phyloP scores from a whole-genome alignment of 2,329 filamentous ascomycete genomes.

The Helminthosporium solani region DNA sequence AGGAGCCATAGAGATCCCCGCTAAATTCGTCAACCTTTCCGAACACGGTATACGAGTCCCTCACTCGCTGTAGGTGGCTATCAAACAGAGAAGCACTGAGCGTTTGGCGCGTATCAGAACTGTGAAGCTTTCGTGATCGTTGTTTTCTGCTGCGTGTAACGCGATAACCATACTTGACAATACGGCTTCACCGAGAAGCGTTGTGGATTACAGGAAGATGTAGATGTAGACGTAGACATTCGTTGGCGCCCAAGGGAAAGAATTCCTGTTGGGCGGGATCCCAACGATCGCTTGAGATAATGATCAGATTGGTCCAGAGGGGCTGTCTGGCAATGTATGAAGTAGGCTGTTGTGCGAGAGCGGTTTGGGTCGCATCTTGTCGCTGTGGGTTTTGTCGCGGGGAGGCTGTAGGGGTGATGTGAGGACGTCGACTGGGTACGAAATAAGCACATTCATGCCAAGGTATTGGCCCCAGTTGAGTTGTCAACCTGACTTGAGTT shows the following conservation, averaged over 20 bases:
- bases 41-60: conserved; percentile 35
- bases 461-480: no score
- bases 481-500: no score
- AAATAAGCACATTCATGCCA: no score
- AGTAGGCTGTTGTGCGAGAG: not conserved
- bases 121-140: conserved; percentile 7
- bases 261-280: conserved; percentile 1
- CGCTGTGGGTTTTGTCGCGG: not conserved
- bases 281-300: conserved; percentile 4
- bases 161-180: not conserved
- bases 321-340: no score
- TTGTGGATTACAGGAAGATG: not conserved
- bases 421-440: not conserved
- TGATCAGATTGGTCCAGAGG: no score
- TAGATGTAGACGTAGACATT: conserved; percentile 1
- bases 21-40: conserved; percentile 30
- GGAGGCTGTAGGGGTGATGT: not conserved
- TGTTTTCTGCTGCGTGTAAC: conserved; percentile 3
- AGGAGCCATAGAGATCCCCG: conserved; percentile 23
- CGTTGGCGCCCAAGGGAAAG: conserved; percentile 8
- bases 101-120: not conserved
- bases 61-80: conserved; percentile 19
- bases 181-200: not conserved
- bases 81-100: conserved; percentile 3
- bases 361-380: not conserved